These are phyloP conservation scores for Alternaria brassicae DNA, from an alignment of 2,329 filamentous ascomycete genomes.

Conservation along the genomic window DNA sequence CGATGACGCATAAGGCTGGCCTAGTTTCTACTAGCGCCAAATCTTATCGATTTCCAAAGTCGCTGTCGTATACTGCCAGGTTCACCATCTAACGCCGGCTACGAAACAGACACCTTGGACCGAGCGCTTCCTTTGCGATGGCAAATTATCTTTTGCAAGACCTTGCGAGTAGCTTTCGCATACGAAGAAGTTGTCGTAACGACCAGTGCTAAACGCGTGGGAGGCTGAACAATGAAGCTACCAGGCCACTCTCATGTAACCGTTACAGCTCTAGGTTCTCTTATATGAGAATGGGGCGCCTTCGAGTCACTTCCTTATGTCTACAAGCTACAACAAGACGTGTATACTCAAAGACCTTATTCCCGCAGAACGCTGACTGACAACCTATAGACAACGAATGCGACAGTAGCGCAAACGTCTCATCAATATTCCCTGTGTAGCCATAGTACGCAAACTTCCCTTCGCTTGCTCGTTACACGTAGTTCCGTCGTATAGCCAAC, in stretches of 20 bases:
- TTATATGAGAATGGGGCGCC: neutral
- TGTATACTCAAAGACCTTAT: too few relatives aligned
- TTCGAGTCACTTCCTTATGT: neutral
- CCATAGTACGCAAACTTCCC: neutral
- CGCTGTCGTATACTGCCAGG: neutral
- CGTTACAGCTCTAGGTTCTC: neutral
- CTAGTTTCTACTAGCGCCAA: neutral
- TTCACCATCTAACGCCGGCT: neutral
- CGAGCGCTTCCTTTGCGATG: neutral
- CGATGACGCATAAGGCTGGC: constrained; percentile 3
- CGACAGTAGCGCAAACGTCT: neutral
- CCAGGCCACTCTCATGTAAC: neutral
- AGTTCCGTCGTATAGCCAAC: neutral
- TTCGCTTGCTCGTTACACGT: neutral
- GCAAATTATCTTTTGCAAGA: too few relatives aligned
- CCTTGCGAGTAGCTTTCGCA: neutral
- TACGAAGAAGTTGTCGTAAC: neutral
- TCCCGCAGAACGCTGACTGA: neutral
- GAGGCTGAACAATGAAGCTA: neutral
- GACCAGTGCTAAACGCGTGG: neutral
- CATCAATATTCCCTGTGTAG: neutral
- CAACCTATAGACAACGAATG: neutral
- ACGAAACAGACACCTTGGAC: neutral
- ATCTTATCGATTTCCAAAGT: constrained; percentile 5
- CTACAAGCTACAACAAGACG: too few relatives aligned